Evolutionary conservation across 2,329 filamentous ascomycete species (phyloP).

Genomic region (Ophiocordyceps camponoti-floridani): DNA sequence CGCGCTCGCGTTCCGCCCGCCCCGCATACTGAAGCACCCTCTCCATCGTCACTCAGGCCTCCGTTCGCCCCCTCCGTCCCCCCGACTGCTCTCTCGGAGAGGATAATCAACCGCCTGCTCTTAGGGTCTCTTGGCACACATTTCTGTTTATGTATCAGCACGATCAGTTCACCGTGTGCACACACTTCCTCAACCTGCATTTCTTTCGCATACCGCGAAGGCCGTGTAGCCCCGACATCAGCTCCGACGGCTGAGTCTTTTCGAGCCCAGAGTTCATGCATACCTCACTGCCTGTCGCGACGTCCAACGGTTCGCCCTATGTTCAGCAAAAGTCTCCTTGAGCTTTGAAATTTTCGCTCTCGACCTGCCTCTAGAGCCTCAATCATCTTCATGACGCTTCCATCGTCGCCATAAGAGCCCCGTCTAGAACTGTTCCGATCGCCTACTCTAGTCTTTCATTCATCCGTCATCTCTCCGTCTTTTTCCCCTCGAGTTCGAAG

Average conservation of each 20-base stretch:
- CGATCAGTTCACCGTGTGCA: constrained; percentile 77
- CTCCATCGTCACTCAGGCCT: neutral
- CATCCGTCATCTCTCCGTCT: neutral
- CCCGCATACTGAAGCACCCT: neutral
- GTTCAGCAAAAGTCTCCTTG: constrained; percentile 33
- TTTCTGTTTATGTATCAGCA: constrained; percentile 96
- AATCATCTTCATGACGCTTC: constrained; percentile 20
- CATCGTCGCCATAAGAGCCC: constrained; percentile 6
- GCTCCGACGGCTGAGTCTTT: constrained; percentile 72
- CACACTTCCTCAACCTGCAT: constrained; percentile 93
- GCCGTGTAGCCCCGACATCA: constrained; percentile 77
- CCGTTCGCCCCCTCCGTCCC: neutral
- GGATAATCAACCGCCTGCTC: constrained; percentile 8
- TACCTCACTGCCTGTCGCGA: constrained; percentile 29
- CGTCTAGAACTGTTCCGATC: constrained; percentile 4
- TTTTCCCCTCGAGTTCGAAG: constrained; percentile 23
- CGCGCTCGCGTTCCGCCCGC: neutral
- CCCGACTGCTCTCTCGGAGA: neutral
- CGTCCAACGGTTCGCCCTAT: constrained; percentile 32
- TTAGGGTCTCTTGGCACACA: constrained; percentile 14
- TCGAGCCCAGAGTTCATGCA: constrained; percentile 35
- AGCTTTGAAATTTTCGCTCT: constrained; percentile 34
- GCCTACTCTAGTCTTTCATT: neutral
- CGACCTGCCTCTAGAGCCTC: constrained; percentile 5
- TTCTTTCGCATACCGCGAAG: constrained; percentile 91